These are phyloP conservation scores for Lanmaoa pseudosensibilis DNA, from an alignment of 768 basidiomycete species.

Conservation along the genomic window DNA sequence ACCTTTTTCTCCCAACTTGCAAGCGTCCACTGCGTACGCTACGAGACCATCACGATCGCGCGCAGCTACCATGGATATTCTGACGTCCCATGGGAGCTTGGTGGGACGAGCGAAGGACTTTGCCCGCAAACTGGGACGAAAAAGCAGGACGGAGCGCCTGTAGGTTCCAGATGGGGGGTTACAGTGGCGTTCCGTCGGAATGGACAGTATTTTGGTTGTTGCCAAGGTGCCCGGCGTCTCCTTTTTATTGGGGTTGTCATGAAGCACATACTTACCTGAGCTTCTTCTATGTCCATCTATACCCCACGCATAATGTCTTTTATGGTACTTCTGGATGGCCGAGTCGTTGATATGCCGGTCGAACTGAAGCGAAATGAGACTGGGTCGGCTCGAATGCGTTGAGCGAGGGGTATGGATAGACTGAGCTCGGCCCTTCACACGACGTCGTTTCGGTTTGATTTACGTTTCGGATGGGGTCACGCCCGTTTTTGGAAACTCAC, in stretches of 20 bases:
- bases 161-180: constrained; percentile 16
- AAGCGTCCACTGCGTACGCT: constrained; percentile 22
- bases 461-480: constrained; percentile 25
- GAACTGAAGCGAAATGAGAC: constrained; percentile 22
- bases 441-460: constrained; percentile 16
- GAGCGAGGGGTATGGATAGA: constrained; percentile 4
- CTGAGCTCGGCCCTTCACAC: constrained; percentile 12
- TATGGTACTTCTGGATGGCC: constrained; percentile 12
- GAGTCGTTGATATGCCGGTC: constrained; percentile 17
- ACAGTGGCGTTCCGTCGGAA: constrained; percentile 16
- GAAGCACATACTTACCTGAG: constrained; percentile 16
- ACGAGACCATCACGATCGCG: constrained; percentile 34
- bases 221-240: constrained; percentile 27
- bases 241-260: constrained; percentile 13
- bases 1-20: background rate
- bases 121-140: constrained; percentile 45
- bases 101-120: constrained; percentile 41
- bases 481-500: constrained; percentile 11
- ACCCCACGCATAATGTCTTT: constrained; percentile 15
- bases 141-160: constrained; percentile 26
- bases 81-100: constrained; percentile 30
- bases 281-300: constrained; percentile 28
- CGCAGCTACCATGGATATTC: constrained; percentile 35
- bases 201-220: constrained; percentile 21
- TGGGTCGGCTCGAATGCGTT: constrained; percentile 1